Percentiles rank a stretch among this genome's conserved stretches.
Evolutionary conservation across 2,329 filamentous ascomycete species (phyloP).

Genomic region (Neocatenulostroma microsporum): DNA sequence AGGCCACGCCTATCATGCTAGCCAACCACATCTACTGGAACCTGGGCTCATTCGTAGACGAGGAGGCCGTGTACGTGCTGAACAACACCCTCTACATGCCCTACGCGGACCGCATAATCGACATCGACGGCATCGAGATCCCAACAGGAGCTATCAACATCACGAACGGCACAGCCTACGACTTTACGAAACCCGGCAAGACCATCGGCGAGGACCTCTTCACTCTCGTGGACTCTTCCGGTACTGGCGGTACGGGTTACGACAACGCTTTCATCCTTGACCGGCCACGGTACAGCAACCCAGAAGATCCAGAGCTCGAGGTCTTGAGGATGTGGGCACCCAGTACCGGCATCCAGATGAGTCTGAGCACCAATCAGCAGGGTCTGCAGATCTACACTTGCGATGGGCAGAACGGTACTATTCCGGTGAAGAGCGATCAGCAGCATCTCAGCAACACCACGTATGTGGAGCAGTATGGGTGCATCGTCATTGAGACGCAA

Average conservation of each 20-base stretch:
- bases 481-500: constrained; percentile 67
- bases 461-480: constrained; percentile 58
- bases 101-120: constrained; percentile 41
- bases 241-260: constrained; percentile 16
- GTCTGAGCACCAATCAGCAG: constrained; percentile 23
- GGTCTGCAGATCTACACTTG: constrained; percentile 28
- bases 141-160: constrained; percentile 35
- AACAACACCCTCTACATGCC: constrained; percentile 69
- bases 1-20: constrained; percentile 77
- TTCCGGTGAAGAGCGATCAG: constrained; percentile 25
- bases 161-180: constrained; percentile 29
- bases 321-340: constrained; percentile 20
- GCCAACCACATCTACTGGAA: constrained; percentile 75
- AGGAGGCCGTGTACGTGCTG: constrained; percentile 55
- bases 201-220: constrained; percentile 19
- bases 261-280: constrained; percentile 21
- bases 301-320: constrained; percentile 19
- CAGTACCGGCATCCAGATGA: constrained; percentile 24
- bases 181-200: constrained; percentile 23
- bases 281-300: constrained; percentile 18
- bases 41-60: constrained; percentile 69
- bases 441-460: constrained; percentile 21
- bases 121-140: constrained; percentile 23
- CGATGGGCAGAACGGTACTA: constrained; percentile 25
- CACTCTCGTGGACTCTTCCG: constrained; percentile 7